phyloP scores from a whole-genome alignment of 2,329 filamentous ascomycete species.

The Chalara sp. region DNA sequence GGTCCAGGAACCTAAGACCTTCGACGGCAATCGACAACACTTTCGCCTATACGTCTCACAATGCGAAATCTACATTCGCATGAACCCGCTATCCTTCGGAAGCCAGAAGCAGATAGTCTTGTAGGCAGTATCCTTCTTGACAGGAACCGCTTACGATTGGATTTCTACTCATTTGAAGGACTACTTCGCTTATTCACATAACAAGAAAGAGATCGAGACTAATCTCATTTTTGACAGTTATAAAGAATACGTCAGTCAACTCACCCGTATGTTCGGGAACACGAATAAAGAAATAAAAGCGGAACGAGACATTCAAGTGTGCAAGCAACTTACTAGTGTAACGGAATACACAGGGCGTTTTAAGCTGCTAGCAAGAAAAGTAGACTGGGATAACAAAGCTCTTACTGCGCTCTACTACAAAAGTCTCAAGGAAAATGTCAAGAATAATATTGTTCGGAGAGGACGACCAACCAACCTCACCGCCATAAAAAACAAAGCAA shows the following conservation, averaged over 20 bases:
- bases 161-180: no score
- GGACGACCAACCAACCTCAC: not conserved
- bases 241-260: not conserved
- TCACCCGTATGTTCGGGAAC: not conserved
- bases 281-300: not conserved
- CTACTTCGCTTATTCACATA: no score
- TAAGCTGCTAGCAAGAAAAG: not conserved
- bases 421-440: not conserved
- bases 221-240: no score
- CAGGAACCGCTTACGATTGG: no score
- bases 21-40: no score
- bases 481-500: not conserved
- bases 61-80: no score
- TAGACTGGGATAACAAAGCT: not conserved
- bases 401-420: not conserved
- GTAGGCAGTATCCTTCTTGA: no score
- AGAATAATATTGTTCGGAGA: not conserved
- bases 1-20: no score
- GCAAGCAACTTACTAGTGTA: not conserved
- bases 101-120: no score
- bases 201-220: no score
- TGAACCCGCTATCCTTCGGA: no score
- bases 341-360: not conserved
- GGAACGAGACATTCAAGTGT: not conserved
- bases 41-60: no score